Conservation (phyloP, 1,284 basidiomycete species). For the Afroboletus lepidellus region DNA sequence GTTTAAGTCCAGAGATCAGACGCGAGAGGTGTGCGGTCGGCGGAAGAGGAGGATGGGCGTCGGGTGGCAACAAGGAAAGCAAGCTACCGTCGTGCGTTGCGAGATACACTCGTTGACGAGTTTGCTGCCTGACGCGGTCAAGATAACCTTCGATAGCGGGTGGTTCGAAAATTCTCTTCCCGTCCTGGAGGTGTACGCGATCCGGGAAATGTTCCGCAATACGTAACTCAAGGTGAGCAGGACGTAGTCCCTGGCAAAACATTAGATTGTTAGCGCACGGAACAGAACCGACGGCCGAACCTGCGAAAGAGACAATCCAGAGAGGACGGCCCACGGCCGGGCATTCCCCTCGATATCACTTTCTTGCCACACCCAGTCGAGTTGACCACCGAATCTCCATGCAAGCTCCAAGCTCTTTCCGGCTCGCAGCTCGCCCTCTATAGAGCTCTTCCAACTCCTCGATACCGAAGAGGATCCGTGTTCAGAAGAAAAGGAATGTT, state of each 20-base stretch:
- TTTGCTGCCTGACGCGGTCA: constrained; percentile 62
- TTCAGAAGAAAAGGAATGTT: constrained; percentile 48
- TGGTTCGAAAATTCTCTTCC: constrained; percentile 62
- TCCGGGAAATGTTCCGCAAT: constrained; percentile 65
- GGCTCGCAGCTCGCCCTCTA: constrained; percentile 49
- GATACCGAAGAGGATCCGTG: constrained; percentile 17
- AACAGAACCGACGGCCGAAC: constrained; percentile 35
- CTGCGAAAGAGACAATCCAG: constrained; percentile 68
- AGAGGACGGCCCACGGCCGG: constrained; percentile 73
- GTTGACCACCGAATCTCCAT: constrained; percentile 67
- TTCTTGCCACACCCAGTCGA: constrained; percentile 82
- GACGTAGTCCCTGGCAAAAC: constrained; percentile 42
- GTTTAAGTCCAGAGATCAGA: constrained; percentile 24
- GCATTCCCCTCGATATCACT: constrained; percentile 57
- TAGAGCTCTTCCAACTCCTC: constrained; percentile 60
- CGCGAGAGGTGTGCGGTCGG: constrained; percentile 47
- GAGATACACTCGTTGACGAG: constrained; percentile 66
- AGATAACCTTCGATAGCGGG: constrained; percentile 79
- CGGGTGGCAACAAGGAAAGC: constrained; percentile 54
- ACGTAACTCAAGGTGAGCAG: constrained; percentile 70
- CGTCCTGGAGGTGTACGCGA: constrained; percentile 52
- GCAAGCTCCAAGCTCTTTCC: constrained; percentile 71
- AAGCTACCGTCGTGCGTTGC: constrained; percentile 72
- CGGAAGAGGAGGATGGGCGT: constrained; percentile 68
- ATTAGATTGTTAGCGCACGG: constrained; percentile 8